A percentile compares a stretch with the other conserved stretches of the same genome.
Conservation (phyloP, 208 protist species). For the Crithidia mellificae region DNA sequence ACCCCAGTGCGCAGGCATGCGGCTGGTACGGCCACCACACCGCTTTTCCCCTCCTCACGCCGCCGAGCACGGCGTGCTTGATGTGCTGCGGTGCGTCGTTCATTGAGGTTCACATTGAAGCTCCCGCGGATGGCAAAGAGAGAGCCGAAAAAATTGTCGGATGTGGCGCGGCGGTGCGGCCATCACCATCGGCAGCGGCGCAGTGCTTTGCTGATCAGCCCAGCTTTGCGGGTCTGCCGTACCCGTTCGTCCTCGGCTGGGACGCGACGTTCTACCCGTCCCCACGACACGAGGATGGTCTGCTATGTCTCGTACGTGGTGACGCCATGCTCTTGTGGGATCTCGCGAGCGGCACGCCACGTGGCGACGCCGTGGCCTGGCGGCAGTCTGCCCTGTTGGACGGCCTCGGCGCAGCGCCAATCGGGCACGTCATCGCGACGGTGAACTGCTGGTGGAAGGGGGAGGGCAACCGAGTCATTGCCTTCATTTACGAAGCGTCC, state of each 20-base stretch:
- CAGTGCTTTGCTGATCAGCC: slow-evolving; percentile 30
- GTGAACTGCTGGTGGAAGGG: slow-evolving; percentile 27
- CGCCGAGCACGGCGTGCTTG: slow-evolving; percentile 28
- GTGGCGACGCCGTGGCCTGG: slow-evolving; percentile 20
- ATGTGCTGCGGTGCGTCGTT: slow-evolving; percentile 59
- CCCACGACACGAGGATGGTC: slow-evolving; percentile 15
- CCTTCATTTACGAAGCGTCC: slow-evolving; percentile 20
- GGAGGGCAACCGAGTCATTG: slow-evolving; percentile 7
- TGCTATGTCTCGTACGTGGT: slow-evolving; percentile 52
- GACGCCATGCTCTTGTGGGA: slow-evolving; percentile 65
- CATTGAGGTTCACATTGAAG: slow-evolving; percentile 44
- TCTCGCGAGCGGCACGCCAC: slow-evolving; percentile 20
- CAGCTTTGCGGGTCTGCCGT: slow-evolving; percentile 54
- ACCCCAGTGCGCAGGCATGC: slow-evolving; percentile 1
- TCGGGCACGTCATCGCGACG: slow-evolving; percentile 18
- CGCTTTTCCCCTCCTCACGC: slow-evolving; percentile 45
- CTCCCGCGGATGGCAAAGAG: neutral
- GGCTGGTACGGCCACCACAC: slow-evolving; percentile 46
- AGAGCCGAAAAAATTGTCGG: no score
- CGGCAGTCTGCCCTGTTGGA: slow-evolving; percentile 8
- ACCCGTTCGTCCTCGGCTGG: slow-evolving; percentile 59
- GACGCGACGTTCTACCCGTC: slow-evolving; percentile 70
- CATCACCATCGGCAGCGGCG: slow-evolving; percentile 12
- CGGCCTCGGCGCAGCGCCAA: slow-evolving; percentile 38
- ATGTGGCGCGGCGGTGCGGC: no score